Percentiles rank a stretch among this genome's conserved stretches.
Evolutionary conservation across 805 yeast genomes (phyloP).

Genomic region (Saturnispora besseyi): DNA sequence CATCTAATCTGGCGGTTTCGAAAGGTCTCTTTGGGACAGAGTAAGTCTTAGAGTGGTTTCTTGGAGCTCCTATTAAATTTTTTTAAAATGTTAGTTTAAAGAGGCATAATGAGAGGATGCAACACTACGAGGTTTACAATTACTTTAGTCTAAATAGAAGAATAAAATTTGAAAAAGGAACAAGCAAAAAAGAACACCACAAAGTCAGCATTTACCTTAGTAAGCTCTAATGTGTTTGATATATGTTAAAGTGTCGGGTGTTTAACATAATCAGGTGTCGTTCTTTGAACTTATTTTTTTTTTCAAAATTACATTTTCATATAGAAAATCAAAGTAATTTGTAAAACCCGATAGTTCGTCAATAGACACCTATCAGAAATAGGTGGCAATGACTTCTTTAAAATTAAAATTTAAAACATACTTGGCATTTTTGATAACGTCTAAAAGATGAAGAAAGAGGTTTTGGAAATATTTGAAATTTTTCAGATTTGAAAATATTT

Average conservation of each 20-base stretch:
- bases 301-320: not conserved
- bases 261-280: slow-evolving; percentile 36
- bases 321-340: not conserved
- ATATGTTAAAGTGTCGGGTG: slow-evolving; percentile 75
- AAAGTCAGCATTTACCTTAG: not conserved
- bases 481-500: not conserved
- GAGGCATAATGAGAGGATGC: not conserved
- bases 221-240: slow-evolving; percentile 27
- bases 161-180: not conserved
- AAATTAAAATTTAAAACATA: not conserved
- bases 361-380: not conserved
- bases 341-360: slow-evolving; percentile 3
- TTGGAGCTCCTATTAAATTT: slow-evolving; percentile 74
- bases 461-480: not conserved
- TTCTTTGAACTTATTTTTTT: not conserved
- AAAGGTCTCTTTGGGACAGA: slow-evolving; percentile 99
- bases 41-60: slow-evolving; percentile 99
- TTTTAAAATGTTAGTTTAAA: not conserved
- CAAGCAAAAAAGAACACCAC: not conserved
- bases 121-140: not conserved
- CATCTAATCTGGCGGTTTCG: slow-evolving; percentile 99
- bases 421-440: slow-evolving; percentile 7
- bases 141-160: not conserved
- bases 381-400: not conserved
- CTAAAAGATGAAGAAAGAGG: slow-evolving; percentile 1